Evolutionary conservation across 2,329 filamentous ascomycete species (phyloP), one percentile per base, ranked within the genome.

Genomic region (Alternaria panax): DNA sequence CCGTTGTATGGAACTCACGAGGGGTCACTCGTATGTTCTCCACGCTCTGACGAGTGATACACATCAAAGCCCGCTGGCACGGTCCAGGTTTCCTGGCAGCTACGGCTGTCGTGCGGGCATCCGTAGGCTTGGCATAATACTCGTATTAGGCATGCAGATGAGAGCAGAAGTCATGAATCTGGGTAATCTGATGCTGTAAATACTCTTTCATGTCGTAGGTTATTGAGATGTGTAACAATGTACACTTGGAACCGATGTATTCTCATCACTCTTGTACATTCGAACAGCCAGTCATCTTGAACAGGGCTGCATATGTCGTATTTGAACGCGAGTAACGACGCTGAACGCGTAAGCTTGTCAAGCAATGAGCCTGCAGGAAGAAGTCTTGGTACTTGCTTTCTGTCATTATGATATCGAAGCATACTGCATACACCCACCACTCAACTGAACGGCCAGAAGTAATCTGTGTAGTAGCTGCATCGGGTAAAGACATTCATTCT

Each of bases 281-380:
- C n/a, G 16, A 42, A 32, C 45, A 50, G 42, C 51, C 50, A 60
- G 45, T 47, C 50, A 52, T 53, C 41, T 45, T 25, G 8, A 24
- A 24, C 52, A 51, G 22, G 24, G 40, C 51, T 57, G 53, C 25
- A 36, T 56, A 36, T 51, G 25, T 12, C 51, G 27, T 38, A 46
- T 48, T 24, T 47, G 48, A 27, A 54, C 32, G 20, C 54, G 28
- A 51, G 25, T 51, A 57, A 45, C 47, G 47, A 63, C 53, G 52
- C 36, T 55, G 58, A 64, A 69, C 72, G 72, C 70, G 72, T 75
- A 66, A 75, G 71, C 74, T 56, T 57, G 41, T 63, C 38, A 67
- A 62, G 58, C 56, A 68, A 66, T 38, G 59, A 60, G 54, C 45
- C 54, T 74, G 69, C 72, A 69, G 63, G 36, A 57, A 43, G 57